Evolutionary conservation across 495 filamentous ascomycete genomes (phyloP).

Genomic region (Hyaloscypha hepaticicola): DNA sequence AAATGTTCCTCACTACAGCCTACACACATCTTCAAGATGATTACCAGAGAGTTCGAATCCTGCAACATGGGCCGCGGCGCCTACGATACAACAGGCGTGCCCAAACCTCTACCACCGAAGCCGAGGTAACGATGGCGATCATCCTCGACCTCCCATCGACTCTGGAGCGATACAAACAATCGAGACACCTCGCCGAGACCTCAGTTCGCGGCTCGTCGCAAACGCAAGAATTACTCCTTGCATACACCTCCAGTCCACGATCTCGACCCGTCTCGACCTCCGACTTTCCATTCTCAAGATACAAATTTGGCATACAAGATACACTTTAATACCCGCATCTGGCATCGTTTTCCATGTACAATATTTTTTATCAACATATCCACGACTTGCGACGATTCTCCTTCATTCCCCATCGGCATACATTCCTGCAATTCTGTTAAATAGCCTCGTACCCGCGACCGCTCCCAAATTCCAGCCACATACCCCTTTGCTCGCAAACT

Average conservation of each 20-base stretch:
- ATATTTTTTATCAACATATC: slow-evolving; percentile 21
- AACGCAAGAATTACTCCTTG: slow-evolving; percentile 6
- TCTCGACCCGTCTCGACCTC: slow-evolving; percentile 2
- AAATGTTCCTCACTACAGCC: slow-evolving; percentile 11
- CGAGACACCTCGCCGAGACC: slow-evolving; percentile 12
- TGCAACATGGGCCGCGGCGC: slow-evolving; percentile 56
- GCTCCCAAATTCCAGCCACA: not conserved
- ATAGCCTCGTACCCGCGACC: slow-evolving; percentile 3
- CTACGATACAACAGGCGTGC: slow-evolving; percentile 56
- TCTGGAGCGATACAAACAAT: slow-evolving; percentile 11
- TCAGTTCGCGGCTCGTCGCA: slow-evolving; percentile 9
- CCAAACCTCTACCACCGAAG: slow-evolving; percentile 55
- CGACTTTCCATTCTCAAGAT: slow-evolving; percentile 18
- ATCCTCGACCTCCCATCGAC: slow-evolving; percentile 1
- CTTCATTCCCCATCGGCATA: slow-evolving; percentile 22
- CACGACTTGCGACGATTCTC: slow-evolving; percentile 33
- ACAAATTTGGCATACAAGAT: slow-evolving; percentile 15
- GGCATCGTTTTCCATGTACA: slow-evolving; percentile 20
- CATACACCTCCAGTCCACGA: slow-evolving; percentile 3
- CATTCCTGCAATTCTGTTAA: slow-evolving; percentile 18
- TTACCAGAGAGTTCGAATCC: slow-evolving; percentile 43
- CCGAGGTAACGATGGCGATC: slow-evolving; percentile 36
- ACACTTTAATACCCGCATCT: slow-evolving; percentile 21
- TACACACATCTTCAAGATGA: slow-evolving; percentile 39
- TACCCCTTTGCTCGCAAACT: too few species aligned